Conservation (phyloP, 257 asterid species). For the Orobanche coerulescens region DNA sequence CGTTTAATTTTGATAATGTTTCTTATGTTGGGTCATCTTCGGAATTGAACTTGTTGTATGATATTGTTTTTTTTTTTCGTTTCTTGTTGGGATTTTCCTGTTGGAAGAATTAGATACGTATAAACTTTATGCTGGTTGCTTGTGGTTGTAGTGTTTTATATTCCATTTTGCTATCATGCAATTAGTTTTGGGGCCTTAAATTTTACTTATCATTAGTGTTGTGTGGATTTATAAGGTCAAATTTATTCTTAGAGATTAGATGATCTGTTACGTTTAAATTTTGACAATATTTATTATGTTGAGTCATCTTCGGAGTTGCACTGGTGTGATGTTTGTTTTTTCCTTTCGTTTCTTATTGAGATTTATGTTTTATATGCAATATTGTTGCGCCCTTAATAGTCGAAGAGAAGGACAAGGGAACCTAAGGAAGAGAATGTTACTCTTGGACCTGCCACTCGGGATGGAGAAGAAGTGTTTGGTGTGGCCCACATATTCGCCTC, state of each 20-base stretch:
- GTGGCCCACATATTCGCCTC: conserved; percentile 78
- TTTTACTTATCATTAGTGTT: neutral
- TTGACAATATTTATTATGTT: neutral
- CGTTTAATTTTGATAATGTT: neutral
- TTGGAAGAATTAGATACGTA: too few species aligned
- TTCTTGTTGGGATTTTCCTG: neutral
- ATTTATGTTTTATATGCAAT: neutral
- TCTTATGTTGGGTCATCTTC: neutral
- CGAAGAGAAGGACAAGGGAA: conserved; percentile 71
- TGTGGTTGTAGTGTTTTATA: neutral
- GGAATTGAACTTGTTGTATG: neutral
- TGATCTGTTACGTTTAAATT: neutral
- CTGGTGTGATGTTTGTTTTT: neutral
- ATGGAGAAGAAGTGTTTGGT: conserved; percentile 72
- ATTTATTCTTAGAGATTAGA: neutral
- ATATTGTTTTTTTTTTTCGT: neutral
- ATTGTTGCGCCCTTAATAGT: conserved; percentile 27
- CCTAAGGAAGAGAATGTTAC: conserved; percentile 84
- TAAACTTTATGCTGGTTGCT: too few species aligned
- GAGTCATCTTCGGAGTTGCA: neutral
- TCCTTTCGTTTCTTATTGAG: neutral
- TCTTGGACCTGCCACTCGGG: conserved; percentile 74
- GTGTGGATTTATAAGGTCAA: neutral
- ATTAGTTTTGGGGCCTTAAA: neutral
- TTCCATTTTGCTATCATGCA: neutral